Base-by-base conservation (phyloP, 2,329 filamentous ascomycete genomes). In the Alternaria sp. region DNA sequence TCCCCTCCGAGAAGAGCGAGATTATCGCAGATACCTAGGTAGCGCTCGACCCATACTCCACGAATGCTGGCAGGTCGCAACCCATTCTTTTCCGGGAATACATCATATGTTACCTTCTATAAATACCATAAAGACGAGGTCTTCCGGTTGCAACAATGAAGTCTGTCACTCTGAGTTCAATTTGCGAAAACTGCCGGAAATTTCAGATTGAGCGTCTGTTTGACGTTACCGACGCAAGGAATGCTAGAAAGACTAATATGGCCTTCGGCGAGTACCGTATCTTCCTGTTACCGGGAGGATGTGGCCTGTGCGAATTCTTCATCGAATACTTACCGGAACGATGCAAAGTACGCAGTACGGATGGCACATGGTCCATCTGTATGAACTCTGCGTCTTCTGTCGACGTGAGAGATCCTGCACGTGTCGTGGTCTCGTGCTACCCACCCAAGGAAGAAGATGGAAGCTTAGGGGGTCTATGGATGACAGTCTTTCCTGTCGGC, bases 351-450 rank as follows among this genome's bases (percentile, higher is more conserved):
- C 36, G 36, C n/a, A 0, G 9, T 3, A 3, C 36, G 2, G 4
- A 17, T 40, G 36, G 36, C 36, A 40, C 15, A 3, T 40, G 36
- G 36, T 17, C n/a, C 3, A 17, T 40, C 15, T 3, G 1, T 11
- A 11, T 40, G n/a, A 17, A 40, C 36, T 11, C 36, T 17, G 9
- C 36, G 0, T 40, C 9, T 40, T 10, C 32, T 3, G 0, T 4
- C 1, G 9, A 17, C 36, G 5, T 1, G n/a, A 40, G 36, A 40
- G 3, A 40, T 3, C 9, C 36, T 40, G 36, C 36, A 17, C 0
- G 1, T 5, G 1, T n/a, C 9, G 1, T 1, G 0, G 15, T 5
- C 15, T 3, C 0, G 2, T 40, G 36, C 36, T 17, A 40, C n/a
- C 3, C 36, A 2, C 36, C n/a, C 0, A 17, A 3, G 36, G 0